A percentile compares a stretch with the other conserved stretches of the same genome.
These are phyloP conservation scores for Pseudopyrenochaeta lycopersici DNA, from an alignment of 2,329 filamentous ascomycete genomes.

Conservation along the genomic window DNA sequence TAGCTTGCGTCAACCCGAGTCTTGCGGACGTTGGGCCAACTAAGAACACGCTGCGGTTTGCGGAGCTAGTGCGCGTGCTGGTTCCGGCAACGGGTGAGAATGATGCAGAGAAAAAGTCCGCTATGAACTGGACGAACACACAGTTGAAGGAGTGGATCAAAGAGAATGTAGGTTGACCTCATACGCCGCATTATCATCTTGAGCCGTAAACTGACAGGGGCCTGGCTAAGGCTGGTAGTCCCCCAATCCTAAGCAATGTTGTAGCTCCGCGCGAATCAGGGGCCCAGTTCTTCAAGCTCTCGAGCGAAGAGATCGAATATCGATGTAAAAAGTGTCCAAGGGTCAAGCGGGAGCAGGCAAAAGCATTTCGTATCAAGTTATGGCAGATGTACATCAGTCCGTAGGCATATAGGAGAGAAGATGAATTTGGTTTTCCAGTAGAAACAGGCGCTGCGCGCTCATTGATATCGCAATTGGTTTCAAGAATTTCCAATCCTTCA, in stretches of 20 bases:
- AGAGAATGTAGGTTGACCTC: constrained; percentile 48
- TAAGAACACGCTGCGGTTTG: constrained; percentile 61
- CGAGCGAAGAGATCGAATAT: constrained; percentile 51
- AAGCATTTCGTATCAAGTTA: constrained; percentile 54
- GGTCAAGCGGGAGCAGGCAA: constrained; percentile 52
- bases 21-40: constrained; percentile 55
- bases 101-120: constrained; percentile 35
- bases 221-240: constrained; percentile 51
- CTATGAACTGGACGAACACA: constrained; percentile 54
- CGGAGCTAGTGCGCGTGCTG: constrained; percentile 57
- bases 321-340: constrained; percentile 53
- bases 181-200: neutral
- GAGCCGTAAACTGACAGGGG: constrained; percentile 6
- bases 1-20: constrained; percentile 60
- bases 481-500: too few relatives aligned
- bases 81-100: constrained; percentile 37
- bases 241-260: constrained; percentile 41
- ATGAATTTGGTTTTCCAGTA: too few relatives aligned
- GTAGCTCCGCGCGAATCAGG: constrained; percentile 56
- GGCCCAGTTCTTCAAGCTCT: constrained; percentile 54
- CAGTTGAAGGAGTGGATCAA: constrained; percentile 53
- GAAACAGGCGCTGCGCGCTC: too few relatives aligned
- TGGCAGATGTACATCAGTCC: constrained; percentile 41
- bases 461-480: too few relatives aligned
- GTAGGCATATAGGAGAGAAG: too few relatives aligned